Percentiles rank a stretch among this genome's conserved stretches.
Conservation (phyloP, 2,329 filamentous ascomycete genomes). For the Fusarium azukiicola region DNA sequence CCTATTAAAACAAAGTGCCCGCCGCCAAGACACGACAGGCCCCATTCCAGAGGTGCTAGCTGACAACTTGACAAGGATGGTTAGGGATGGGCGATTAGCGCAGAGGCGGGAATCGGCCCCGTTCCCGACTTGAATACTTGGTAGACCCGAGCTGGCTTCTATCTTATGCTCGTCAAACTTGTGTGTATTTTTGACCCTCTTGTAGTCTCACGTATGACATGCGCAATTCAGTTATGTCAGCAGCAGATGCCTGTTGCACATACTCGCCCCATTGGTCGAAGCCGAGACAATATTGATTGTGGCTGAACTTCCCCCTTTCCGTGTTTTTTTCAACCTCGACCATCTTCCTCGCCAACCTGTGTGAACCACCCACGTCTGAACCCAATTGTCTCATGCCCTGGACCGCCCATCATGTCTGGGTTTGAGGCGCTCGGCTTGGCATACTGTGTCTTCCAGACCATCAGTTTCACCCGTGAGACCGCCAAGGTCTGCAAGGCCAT, state of each 20-base stretch:
- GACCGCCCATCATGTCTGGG: background rate
- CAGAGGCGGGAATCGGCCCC: too few relatives aligned
- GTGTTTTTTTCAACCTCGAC: background rate
- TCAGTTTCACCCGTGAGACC: constrained; percentile 1
- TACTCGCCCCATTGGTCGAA: background rate
- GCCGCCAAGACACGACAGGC: too few relatives aligned
- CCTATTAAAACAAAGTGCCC: too few relatives aligned
- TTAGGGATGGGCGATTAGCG: too few relatives aligned
- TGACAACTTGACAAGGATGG: too few relatives aligned
- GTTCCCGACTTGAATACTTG: too few relatives aligned
- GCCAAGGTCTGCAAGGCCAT: background rate
- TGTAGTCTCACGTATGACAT: background rate
- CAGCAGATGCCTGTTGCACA: background rate
- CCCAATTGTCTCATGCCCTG: background rate
- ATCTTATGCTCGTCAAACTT: too few relatives aligned
- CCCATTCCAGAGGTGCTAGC: too few relatives aligned
- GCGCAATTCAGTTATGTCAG: background rate
- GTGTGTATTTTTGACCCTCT: background rate
- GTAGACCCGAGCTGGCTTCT: too few relatives aligned
- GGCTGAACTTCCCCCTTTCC: background rate
- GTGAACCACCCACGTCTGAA: background rate
- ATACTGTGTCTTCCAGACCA: constrained; percentile 3
- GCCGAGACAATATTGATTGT: background rate
- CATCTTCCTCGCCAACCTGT: background rate
- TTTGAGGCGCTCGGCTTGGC: background rate